Base-by-base conservation (phyloP, 805 yeast genomes). In the Blastobotrys americana region DNA sequence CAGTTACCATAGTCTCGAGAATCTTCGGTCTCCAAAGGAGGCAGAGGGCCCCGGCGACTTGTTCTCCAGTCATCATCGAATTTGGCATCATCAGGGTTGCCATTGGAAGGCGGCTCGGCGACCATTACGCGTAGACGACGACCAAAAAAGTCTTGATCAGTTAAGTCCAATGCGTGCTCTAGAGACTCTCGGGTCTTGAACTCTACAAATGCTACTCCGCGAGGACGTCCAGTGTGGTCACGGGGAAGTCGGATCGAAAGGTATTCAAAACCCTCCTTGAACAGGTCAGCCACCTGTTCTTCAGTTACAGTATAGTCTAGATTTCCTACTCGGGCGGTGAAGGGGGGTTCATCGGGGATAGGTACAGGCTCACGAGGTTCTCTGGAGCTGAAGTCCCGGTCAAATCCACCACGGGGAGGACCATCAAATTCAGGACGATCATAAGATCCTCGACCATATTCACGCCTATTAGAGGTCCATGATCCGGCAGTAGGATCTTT, bases 271-370 rank as follows among this genome's bases (percentile, higher is more conserved):
- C 75, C 79, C 57, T 51, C 50, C 13, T 42, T 53, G 46, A 68
- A 65, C 46, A 61, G 58, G 20, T 56, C 60, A 22, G 51, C 47
- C 20, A 69, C 43, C 43, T 71, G 76, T 31, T 71, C 78, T 64
- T 90, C 97, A 39, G 71, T 65, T 37, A 77, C 75, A 47, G 84
- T 89, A 80, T 84, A 83, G 48, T 96, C 86, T 60, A 93, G 76
- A 68, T 89, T 88, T 61, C 78, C 77, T 54, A 90, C 73, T 63
- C 86, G 78, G n/a, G 96, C 97, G 58, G 84, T 82, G 73, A 67
- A 93, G 44, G 99, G 99, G 16, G 97, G 88, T 42, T 69, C 74
- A 56, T 87, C 90, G 38, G 99, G 99, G 49, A 93, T 73, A 36
- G 96, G 95, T 55, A 69, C 83, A 60, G 82, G 89, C 31, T 70